These are phyloP conservation scores for Trametes villosa DNA, from an alignment of 768 basidiomycete genomes.

Conservation along the genomic window DNA sequence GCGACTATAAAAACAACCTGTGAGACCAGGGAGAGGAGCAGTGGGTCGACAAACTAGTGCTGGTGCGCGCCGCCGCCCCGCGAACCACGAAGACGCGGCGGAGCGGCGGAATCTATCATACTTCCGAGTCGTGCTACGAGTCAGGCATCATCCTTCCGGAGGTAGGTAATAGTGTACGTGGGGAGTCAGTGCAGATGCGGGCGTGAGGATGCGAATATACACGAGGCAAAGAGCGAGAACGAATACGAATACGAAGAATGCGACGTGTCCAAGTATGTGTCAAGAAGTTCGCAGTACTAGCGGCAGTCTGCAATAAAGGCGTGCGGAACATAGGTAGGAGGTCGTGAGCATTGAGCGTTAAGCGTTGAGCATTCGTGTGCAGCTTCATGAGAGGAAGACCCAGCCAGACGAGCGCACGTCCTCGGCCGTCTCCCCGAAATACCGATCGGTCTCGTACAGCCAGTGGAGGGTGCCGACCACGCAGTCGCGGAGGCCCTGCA, in stretches of 20 bases:
- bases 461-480: constrained; percentile 65
- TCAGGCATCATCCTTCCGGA: neutral
- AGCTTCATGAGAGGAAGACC: constrained; percentile 55
- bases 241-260: neutral
- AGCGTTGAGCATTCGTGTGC: too few species aligned
- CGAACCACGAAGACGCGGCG: neutral
- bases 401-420: constrained; percentile 65
- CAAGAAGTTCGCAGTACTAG: neutral
- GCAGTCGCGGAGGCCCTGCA: constrained; percentile 57
- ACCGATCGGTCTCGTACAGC: constrained; percentile 66
- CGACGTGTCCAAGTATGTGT: neutral
- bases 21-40: neutral
- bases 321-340: neutral
- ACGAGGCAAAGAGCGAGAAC: neutral
- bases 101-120: neutral
- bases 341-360: too few species aligned
- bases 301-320: neutral
- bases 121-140: neutral
- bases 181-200: too few species aligned
- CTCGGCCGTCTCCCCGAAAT: constrained; percentile 58
- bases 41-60: neutral
- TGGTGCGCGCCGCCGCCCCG: neutral
- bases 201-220: neutral
- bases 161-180: neutral
- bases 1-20: neutral